Percentiles rank a stretch among this genome's conserved stretches.
Evolutionary conservation across 257 asterid species (phyloP).

Genomic region (Jaltomata sinuosa): DNA sequence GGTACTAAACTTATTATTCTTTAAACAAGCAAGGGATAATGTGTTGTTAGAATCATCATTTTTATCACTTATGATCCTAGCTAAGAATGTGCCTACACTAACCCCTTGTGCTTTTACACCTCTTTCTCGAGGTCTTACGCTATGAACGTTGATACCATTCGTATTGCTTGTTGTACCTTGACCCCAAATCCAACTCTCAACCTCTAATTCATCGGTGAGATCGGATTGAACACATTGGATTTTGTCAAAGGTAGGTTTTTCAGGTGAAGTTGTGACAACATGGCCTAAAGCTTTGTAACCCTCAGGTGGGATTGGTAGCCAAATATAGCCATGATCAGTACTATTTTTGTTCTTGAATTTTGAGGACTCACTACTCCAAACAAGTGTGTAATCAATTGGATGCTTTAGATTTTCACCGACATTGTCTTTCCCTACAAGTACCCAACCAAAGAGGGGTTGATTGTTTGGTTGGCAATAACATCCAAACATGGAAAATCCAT

Average conservation of each 20-base stretch:
- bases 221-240: conserved; percentile 56
- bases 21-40: conserved; percentile 44
- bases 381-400: conserved; percentile 60
- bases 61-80: conserved; percentile 6
- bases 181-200: conserved; percentile 57
- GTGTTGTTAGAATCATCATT: neutral
- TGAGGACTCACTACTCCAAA: conserved; percentile 25
- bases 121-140: conserved; percentile 43
- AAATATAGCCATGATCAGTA: conserved; percentile 36
- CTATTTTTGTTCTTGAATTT: neutral
- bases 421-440: conserved; percentile 58
- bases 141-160: conserved; percentile 24
- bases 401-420: conserved; percentile 32
- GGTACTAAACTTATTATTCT: conserved; percentile 30
- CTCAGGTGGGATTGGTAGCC: conserved; percentile 71
- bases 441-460: conserved; percentile 56
- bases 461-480: conserved; percentile 67
- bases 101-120: conserved; percentile 42
- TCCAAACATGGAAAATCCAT: conserved; percentile 80
- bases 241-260: conserved; percentile 59
- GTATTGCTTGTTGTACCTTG: conserved; percentile 9
- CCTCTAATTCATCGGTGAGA: conserved; percentile 55
- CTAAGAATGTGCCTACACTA: conserved; percentile 36
- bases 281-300: conserved; percentile 65
- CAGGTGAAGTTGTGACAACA: conserved; percentile 45